Percentiles rank a stretch among this genome's conserved stretches.
Conservation (phyloP, 345 rosid species). For the Camelina sativa region DNA sequence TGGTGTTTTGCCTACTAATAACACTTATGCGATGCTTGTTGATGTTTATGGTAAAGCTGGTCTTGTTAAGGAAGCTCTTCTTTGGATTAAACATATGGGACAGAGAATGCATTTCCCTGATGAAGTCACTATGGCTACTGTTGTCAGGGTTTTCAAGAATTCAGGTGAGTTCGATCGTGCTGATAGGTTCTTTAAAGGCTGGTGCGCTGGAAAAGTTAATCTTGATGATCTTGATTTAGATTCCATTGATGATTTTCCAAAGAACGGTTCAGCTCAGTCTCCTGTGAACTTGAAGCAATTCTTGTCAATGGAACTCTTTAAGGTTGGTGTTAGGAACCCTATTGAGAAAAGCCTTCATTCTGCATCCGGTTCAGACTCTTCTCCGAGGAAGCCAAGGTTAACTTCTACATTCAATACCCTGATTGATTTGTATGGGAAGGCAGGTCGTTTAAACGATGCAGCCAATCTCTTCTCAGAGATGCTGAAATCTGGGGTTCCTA, state of each 20-base stretch:
- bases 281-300: constrained; percentile 77
- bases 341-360: constrained; percentile 39
- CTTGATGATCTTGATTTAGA: constrained; percentile 76
- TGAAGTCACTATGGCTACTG: constrained; percentile 81
- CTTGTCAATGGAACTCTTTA: constrained; percentile 78
- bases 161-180: constrained; percentile 72
- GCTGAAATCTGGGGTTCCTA: constrained; percentile 73
- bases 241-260: constrained; percentile 47
- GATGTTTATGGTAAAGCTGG: constrained; percentile 94
- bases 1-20: constrained; percentile 71
- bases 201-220: constrained; percentile 69
- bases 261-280: constrained; percentile 48
- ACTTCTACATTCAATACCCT: constrained; percentile 78
- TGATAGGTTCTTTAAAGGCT: constrained; percentile 74
- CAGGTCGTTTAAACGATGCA: constrained; percentile 82
- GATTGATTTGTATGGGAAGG: constrained; percentile 94
- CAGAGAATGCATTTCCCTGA: constrained; percentile 74
- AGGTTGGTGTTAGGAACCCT: constrained; percentile 67
- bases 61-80: constrained; percentile 73
- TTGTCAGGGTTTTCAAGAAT: constrained; percentile 77
- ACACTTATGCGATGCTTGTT: constrained; percentile 84
- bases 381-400: constrained; percentile 60
- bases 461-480: constrained; percentile 77
- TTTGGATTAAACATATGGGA: constrained; percentile 92
- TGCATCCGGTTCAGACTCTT: constrained; percentile 36